phyloP scores from a whole-genome alignment of 768 basidiomycete genomes.

The Mycena latifolia region DNA sequence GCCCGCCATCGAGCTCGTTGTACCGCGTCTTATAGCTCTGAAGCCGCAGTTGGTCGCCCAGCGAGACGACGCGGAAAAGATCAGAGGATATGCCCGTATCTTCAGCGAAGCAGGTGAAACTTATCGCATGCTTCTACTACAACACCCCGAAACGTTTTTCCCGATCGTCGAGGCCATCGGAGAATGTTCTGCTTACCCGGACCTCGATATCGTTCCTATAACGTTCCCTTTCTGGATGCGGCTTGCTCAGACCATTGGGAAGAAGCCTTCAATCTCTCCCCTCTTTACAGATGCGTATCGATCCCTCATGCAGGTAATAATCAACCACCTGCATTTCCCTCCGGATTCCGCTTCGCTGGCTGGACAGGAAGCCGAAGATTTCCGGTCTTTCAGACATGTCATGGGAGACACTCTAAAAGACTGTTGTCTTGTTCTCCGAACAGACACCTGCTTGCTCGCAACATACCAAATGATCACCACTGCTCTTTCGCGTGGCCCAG shows the following conservation, averaged over 20 bases:
- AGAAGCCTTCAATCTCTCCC: conserved; percentile 77
- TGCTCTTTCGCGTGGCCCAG: conserved; percentile 73
- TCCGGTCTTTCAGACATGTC: conserved; percentile 94
- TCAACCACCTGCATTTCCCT: conserved; percentile 93
- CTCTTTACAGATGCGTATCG: conserved; percentile 87
- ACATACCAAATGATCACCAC: conserved; percentile 85
- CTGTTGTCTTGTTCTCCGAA: conserved; percentile 93
- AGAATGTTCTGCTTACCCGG: conserved; percentile 90
- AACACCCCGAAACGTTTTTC: conserved; percentile 93
- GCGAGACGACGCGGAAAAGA: conserved; percentile 86
- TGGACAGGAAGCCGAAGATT: conserved; percentile 92
- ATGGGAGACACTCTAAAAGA: conserved; percentile 99
- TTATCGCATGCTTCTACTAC: conserved; percentile 88
- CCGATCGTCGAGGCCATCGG: conserved; percentile 96
- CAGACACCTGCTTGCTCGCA: conserved; percentile 84
- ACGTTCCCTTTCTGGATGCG: conserved; percentile 99
- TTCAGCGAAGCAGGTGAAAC: conserved; percentile 99
- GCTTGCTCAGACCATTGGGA: conserved; percentile 90
- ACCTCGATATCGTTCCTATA: conserved; percentile 96
- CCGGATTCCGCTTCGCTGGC: conserved; percentile 71
- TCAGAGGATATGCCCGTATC: conserved; percentile 90
- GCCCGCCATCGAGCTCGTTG: conserved; percentile 86
- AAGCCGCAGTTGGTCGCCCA: conserved; percentile 69
- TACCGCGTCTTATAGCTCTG: conserved; percentile 87
- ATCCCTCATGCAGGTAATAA: conserved; percentile 86